These are phyloP conservation scores for Hanseniaspora opuntiae DNA, from an alignment of 805 yeast species.

Conservation along the genomic window DNA sequence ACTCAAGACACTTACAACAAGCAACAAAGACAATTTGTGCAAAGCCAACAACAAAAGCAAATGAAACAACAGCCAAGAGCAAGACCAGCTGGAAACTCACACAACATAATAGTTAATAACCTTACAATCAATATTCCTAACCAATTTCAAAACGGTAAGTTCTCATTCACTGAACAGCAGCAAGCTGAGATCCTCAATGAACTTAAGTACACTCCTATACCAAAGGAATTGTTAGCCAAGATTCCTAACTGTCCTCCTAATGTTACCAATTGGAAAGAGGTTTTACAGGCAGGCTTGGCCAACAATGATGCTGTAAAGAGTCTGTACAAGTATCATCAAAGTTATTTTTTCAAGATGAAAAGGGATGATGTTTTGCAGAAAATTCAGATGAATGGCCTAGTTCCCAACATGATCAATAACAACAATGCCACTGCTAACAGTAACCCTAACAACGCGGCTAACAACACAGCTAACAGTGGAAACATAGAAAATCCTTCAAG, in stretches of 20 bases:
- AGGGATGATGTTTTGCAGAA: constrained; percentile 14
- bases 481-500: neutral
- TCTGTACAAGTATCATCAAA: constrained; percentile 50
- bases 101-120: constrained; percentile 12
- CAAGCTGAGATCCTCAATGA: constrained; percentile 29
- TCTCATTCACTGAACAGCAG: constrained; percentile 25
- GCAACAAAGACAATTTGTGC: constrained; percentile 17
- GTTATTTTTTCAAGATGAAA: constrained; percentile 3
- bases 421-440: constrained; percentile 11
- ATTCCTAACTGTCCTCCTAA: constrained; percentile 69
- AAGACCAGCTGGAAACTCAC: neutral
- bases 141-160: constrained; percentile 21
- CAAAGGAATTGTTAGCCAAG: constrained; percentile 47
- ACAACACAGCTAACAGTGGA: neutral
- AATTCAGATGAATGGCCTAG: constrained; percentile 19
- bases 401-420: constrained; percentile 18
- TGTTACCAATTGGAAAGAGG: constrained; percentile 69
- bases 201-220: constrained; percentile 57
- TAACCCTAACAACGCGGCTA: neutral
- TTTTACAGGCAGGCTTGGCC: constrained; percentile 50
- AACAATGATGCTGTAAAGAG: constrained; percentile 47
- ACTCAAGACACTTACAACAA: constrained; percentile 21
- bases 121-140: constrained; percentile 19
- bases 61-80: constrained; percentile 21
- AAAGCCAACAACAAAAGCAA: constrained; percentile 20